Evolutionary conservation across 75 land plant genomes (phyloP).

Genomic region (Adiantum capillusveneris): DNA sequence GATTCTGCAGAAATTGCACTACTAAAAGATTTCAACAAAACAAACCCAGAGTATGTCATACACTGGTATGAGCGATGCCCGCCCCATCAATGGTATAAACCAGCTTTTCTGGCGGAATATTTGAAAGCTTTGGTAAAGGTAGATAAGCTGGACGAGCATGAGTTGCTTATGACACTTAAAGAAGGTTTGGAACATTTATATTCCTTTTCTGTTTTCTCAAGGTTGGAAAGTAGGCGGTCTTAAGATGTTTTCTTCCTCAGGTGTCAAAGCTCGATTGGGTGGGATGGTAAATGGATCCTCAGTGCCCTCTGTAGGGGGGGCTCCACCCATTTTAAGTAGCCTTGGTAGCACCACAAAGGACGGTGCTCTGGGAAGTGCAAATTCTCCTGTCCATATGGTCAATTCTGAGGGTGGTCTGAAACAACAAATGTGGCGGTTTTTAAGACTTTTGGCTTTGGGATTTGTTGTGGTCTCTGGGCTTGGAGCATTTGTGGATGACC

Average conservation of each 20-base stretch:
- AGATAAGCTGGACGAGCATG: slow-evolving; percentile 84
- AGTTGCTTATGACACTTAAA: slow-evolving; percentile 73
- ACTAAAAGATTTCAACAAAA: slow-evolving; percentile 63
- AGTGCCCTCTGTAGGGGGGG: neutral
- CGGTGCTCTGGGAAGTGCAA: slow-evolving; percentile 73
- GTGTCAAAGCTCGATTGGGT: slow-evolving; percentile 4
- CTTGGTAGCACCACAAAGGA: slow-evolving; percentile 70
- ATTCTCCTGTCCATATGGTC: slow-evolving; percentile 94
- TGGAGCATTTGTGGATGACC: slow-evolving; percentile 93
- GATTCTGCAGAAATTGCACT: slow-evolving; percentile 51
- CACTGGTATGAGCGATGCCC: slow-evolving; percentile 71
- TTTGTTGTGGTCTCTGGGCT: slow-evolving; percentile 84
- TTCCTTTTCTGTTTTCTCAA: too few relatives aligned
- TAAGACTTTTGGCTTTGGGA: slow-evolving; percentile 69
- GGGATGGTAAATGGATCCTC: neutral
- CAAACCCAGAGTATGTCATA: slow-evolving; percentile 86
- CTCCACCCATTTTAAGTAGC: slow-evolving; percentile 41
- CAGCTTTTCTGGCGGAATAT: slow-evolving; percentile 83
- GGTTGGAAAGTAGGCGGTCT: too few relatives aligned
- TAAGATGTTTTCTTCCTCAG: neutral
- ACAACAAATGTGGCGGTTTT: slow-evolving; percentile 93
- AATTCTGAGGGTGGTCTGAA: slow-evolving; percentile 81
- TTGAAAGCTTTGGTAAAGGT: slow-evolving; percentile 86
- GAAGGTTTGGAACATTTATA: too few relatives aligned
- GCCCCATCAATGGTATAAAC: slow-evolving; percentile 73